Base-by-base conservation (phyloP, 2,329 filamentous ascomycete species). In the Exophiala xenobiotica region DNA sequence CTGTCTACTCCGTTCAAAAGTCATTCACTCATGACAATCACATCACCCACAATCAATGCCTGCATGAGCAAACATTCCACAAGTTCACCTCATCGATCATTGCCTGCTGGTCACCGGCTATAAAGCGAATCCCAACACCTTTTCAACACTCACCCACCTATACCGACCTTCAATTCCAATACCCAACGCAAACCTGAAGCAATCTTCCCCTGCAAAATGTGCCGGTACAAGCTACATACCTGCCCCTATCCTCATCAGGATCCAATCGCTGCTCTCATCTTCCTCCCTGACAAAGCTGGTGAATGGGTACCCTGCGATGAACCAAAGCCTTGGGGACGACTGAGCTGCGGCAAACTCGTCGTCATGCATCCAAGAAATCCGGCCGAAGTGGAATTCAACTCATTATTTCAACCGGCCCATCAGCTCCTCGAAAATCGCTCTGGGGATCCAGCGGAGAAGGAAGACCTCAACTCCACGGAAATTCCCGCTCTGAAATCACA, bases 201-300 rank as follows among this genome's bases (percentile, higher is more conserved):
- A 35, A 14, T 35, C n/a, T 35, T 35, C 12, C 26, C 26, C 6
- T 27, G 26, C 31, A 12, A 35, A 16, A 57, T 57, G 55, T 57
- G 55, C 45, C 43, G 37, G 16, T 54, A 43, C 55, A 54, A 49
- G 29, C 48, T 57, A 7, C 18, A 48, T 7, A 45, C 37, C 35
- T 57, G 55, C 29, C 55, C 55, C 20, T 57, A 57, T 26, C 55
- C 55, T 29, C 43, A 54, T 27, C 51, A 49, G 31, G 55, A 57
- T 26, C 51, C 48, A 3, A 40, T 57, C 22, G 39, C 47, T 20
- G 49, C 55, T 35, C 39, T 53, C 20, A 52, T 54, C 33, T 57
- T 57, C 41, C 26, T 49, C 22, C 55, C 48, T 12, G 38, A 20
- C 33, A 54, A 54, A 20, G 40, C 26, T 16, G 18, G 22, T 22